These are phyloP conservation scores for Trichoderma harzianum DNA, from an alignment of 2,329 filamentous ascomycete species.

Conservation along the genomic window DNA sequence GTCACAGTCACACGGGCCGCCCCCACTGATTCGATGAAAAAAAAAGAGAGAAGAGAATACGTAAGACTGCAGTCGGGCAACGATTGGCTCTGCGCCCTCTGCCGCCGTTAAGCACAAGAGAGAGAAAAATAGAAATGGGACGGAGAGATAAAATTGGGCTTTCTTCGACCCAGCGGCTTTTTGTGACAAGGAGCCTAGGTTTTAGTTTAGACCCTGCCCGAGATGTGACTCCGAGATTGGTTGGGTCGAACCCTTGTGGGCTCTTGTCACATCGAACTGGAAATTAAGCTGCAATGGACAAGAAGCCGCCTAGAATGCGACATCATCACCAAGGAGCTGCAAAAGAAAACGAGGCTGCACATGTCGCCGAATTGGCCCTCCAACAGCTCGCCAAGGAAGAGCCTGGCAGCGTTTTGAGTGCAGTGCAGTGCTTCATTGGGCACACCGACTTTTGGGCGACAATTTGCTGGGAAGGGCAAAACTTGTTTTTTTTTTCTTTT, in stretches of 20 bases:
- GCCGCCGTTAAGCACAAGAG: not conserved
- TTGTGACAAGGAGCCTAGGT: not conserved
- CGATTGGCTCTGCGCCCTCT: not conserved
- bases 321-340: not conserved
- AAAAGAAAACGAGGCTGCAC: not conserved
- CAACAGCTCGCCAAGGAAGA: not conserved
- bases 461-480: not conserved
- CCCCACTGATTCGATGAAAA: not conserved
- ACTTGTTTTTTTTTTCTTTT: not conserved
- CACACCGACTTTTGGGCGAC: slow-evolving; percentile 17
- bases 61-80: not conserved
- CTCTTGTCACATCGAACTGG: slow-evolving; percentile 12
- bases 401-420: not conserved
- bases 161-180: not conserved
- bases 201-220: slow-evolving; percentile 1
- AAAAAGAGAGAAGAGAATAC: not conserved
- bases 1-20: not conserved
- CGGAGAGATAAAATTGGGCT: not conserved
- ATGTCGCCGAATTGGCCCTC: not conserved
- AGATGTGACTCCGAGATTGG: slow-evolving; percentile 19
- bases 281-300: not conserved
- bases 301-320: not conserved
- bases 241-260: not conserved
- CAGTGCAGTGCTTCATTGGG: not conserved
- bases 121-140: not conserved